Percentiles rank a stretch among this genome's conserved stretches.
phyloP scores from a whole-genome alignment of 352 stramenopile genomes.

The Phytophthora hybrid region DNA sequence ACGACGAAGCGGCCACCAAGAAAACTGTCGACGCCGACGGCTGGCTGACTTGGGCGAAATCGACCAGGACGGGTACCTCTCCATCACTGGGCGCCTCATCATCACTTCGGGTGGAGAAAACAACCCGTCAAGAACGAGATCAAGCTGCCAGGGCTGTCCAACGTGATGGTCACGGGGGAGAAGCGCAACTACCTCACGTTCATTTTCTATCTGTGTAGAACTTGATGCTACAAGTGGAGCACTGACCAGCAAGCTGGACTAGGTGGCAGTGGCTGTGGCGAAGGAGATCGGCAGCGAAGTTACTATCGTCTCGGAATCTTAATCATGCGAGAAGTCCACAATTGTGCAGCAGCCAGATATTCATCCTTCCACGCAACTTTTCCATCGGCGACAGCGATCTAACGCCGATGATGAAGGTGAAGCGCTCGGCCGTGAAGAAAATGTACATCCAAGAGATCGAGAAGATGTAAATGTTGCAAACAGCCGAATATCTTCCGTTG shows the following conservation, averaged over 20 bases:
- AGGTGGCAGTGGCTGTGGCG: conserved; percentile 60
- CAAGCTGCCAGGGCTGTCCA: conserved; percentile 84
- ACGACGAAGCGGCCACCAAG: conserved; percentile 58
- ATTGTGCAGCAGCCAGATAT: conserved; percentile 11
- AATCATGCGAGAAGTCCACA: conserved; percentile 60
- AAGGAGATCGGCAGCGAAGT: conserved; percentile 66
- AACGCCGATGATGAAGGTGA: conserved; percentile 94
- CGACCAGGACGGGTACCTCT: conserved; percentile 86
- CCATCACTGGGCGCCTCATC: conserved; percentile 93
- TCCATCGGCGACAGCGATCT: conserved; percentile 86
- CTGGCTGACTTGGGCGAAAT: conserved; percentile 91
- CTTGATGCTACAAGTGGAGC: conserved; percentile 59
- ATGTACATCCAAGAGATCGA: conserved; percentile 91
- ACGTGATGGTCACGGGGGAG: conserved; percentile 92
- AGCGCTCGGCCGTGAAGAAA: conserved; percentile 87
- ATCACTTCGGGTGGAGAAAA: conserved; percentile 94
- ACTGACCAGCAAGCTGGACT: conserved; percentile 78
- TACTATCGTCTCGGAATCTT: conserved; percentile 74
- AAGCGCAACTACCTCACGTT: conserved; percentile 91
- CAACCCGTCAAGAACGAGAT: conserved; percentile 89
- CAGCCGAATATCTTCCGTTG: too few relatives aligned
- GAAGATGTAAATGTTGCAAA: conserved; percentile 48
- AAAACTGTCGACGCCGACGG: conserved; percentile 78
- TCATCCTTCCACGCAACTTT: conserved; percentile 76
- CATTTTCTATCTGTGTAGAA: conserved; percentile 82